A percentile compares a stretch with the other conserved stretches of the same genome.
Evolutionary conservation across 192 early-diverging fungal species (phyloP).

Genomic region (Backusella mclennaniae): DNA sequence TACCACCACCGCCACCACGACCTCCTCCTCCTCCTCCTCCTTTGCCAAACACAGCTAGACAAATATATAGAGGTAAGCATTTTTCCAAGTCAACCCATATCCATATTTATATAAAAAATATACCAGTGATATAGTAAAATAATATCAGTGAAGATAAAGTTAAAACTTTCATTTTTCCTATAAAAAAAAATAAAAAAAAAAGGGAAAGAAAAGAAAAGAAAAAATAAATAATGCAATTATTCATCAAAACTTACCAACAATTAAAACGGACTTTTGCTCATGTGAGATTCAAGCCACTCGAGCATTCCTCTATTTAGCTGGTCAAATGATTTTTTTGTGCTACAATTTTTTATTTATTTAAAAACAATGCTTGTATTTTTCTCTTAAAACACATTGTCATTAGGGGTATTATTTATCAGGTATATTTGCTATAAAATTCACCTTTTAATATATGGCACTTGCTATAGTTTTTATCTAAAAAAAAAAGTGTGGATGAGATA

Average conservation of each 20-base stretch:
- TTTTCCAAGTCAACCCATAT: not conserved
- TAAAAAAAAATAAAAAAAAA: not conserved
- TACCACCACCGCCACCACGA: not conserved
- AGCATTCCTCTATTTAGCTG: not conserved
- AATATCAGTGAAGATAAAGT: not conserved
- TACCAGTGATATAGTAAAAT: conserved; percentile 10
- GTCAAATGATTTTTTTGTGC: not conserved
- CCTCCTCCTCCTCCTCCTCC: conserved; percentile 31
- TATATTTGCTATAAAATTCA: too few species aligned
- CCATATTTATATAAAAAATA: not conserved
- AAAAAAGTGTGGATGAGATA: too few species aligned
- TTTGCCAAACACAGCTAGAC: conserved; percentile 18
- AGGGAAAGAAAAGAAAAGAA: not conserved
- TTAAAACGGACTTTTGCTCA: not conserved
- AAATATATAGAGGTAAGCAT: not conserved
- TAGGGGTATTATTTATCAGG: too few species aligned
- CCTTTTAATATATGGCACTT: too few species aligned
- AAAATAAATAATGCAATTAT: not conserved
- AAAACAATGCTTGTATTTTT: not conserved
- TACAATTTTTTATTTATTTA: not conserved
- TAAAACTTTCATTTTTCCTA: conserved; percentile 2
- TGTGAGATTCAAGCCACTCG: not conserved
- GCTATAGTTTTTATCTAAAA: too few species aligned
- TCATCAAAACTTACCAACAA: not conserved
- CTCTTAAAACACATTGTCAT: not conserved